These are phyloP conservation scores for Verruconis gallopava DNA, from an alignment of 2,329 filamentous ascomycete genomes.

Conservation along the genomic window DNA sequence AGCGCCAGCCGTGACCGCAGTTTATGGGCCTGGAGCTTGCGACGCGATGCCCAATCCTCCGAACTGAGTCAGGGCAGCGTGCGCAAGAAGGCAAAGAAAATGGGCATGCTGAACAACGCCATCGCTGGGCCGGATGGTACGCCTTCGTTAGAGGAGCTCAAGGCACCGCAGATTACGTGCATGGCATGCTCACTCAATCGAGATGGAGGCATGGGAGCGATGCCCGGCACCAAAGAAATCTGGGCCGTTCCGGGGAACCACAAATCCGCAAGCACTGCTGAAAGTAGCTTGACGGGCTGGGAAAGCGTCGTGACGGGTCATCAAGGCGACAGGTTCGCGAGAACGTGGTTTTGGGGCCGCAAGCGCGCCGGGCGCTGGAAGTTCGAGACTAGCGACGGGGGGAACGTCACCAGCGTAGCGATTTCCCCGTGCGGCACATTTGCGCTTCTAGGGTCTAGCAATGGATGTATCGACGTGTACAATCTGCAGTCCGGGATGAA, in stretches of 20 bases:
- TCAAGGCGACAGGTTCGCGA: constrained; percentile 66
- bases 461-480: constrained; percentile 83
- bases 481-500: constrained; percentile 89
- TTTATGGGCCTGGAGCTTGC: constrained; percentile 91
- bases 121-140: constrained; percentile 45
- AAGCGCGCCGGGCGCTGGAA: constrained; percentile 90
- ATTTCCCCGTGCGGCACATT: constrained; percentile 91
- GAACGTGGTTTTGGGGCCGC: constrained; percentile 97
- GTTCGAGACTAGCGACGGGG: constrained; percentile 71
- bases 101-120: constrained; percentile 52
- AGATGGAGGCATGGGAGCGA: constrained; percentile 82
- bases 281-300: constrained; percentile 77
- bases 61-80: constrained; percentile 87
- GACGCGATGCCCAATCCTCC: constrained; percentile 83
- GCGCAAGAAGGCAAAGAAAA: constrained; percentile 79
- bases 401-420: constrained; percentile 70
- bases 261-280: constrained; percentile 54
- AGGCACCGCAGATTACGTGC: constrained; percentile 81
- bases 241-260: constrained; percentile 64
- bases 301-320: constrained; percentile 94
- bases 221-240: constrained; percentile 63
- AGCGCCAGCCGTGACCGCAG: constrained; percentile 83
- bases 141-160: constrained; percentile 57
- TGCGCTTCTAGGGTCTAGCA: constrained; percentile 73
- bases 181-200: constrained; percentile 87